Evolutionary conservation across 1,284 basidiomycete genomes (phyloP).

Genomic region (Fomitopsis betulina): DNA sequence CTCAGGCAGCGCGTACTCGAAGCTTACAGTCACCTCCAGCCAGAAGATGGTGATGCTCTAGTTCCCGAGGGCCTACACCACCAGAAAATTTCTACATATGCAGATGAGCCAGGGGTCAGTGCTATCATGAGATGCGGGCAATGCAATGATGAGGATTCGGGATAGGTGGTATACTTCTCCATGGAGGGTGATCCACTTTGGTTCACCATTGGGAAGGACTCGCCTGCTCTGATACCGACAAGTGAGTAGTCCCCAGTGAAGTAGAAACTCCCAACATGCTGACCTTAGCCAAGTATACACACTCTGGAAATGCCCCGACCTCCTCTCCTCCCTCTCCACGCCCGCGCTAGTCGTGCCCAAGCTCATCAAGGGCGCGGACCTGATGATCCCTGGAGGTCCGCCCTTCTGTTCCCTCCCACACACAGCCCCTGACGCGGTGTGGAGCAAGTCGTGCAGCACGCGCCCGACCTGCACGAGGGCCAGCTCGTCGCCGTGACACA

Average conservation of each 20-base stretch:
- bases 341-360: conserved; percentile 60
- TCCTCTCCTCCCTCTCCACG: conserved; percentile 64
- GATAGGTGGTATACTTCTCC: conserved; percentile 58
- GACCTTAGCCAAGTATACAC: conserved; percentile 50
- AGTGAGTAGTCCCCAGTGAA: conserved; percentile 30
- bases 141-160: neutral
- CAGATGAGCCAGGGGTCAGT: conserved; percentile 60
- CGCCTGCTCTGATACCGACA: conserved; percentile 67
- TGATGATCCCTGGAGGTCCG: conserved; percentile 78
- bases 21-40: conserved; percentile 35
- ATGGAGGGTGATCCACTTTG: conserved; percentile 76
- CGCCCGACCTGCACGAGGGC: conserved; percentile 35
- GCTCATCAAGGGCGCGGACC: conserved; percentile 66
- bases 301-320: conserved; percentile 62
- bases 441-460: conserved; percentile 54
- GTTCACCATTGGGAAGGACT: conserved; percentile 71
- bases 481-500: conserved; percentile 60
- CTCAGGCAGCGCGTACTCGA: conserved; percentile 55
- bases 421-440: conserved; percentile 9
- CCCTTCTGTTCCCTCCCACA: conserved; percentile 8
- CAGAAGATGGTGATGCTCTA: conserved; percentile 55
- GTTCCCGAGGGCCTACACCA: conserved; percentile 68
- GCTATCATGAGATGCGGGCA: neutral
- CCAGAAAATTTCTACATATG: conserved; percentile 61
- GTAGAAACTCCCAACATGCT: neutral